Evolutionary conservation across 1,284 basidiomycete species (phyloP).

Genomic region (Spongispora temasekensis): DNA sequence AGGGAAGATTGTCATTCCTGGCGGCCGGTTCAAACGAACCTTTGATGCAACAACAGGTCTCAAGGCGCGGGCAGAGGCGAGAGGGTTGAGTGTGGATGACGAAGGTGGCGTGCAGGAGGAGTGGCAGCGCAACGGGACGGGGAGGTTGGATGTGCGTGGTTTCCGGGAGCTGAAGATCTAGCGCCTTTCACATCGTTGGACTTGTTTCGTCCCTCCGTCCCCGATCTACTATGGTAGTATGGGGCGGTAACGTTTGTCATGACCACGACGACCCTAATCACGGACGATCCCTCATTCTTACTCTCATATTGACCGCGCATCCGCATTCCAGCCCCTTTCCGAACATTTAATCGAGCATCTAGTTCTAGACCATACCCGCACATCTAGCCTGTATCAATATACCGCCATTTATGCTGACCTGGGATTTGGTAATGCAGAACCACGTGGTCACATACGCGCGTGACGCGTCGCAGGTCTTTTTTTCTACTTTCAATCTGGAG

Average conservation of each 20-base stretch:
- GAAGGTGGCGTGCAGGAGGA: slow-evolving; percentile 46
- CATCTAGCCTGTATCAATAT: slow-evolving; percentile 33
- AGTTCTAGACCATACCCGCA: slow-evolving; percentile 35
- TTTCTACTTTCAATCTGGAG: background rate
- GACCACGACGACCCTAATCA: slow-evolving; percentile 10
- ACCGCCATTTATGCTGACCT: slow-evolving; percentile 19
- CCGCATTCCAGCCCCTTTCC: slow-evolving; percentile 3
- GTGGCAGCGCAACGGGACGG: slow-evolving; percentile 73
- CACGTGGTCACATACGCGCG: slow-evolving; percentile 18
- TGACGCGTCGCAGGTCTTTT: slow-evolving; percentile 8
- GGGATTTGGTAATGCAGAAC: background rate
- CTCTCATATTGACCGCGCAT: slow-evolving; percentile 4
- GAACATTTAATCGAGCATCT: slow-evolving; percentile 32
- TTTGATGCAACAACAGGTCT: slow-evolving; percentile 19
- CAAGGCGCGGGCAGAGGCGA: slow-evolving; percentile 31
- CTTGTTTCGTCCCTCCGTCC: background rate
- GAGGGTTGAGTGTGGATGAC: slow-evolving; percentile 27
- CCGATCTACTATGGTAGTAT: slow-evolving; percentile 7
- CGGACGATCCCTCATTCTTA: slow-evolving; percentile 2
- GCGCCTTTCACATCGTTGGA: slow-evolving; percentile 4
- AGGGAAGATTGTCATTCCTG: slow-evolving; percentile 60
- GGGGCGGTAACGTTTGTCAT: slow-evolving; percentile 10
- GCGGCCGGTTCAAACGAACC: slow-evolving; percentile 46
- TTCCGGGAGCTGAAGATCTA: slow-evolving; percentile 81
- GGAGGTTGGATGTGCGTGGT: slow-evolving; percentile 75